Percentiles rank a stretch among this genome's conserved stretches.
These are phyloP conservation scores for Skeletonema tropicum DNA, from an alignment of 108 stramenopile species.

Conservation along the genomic window DNA sequence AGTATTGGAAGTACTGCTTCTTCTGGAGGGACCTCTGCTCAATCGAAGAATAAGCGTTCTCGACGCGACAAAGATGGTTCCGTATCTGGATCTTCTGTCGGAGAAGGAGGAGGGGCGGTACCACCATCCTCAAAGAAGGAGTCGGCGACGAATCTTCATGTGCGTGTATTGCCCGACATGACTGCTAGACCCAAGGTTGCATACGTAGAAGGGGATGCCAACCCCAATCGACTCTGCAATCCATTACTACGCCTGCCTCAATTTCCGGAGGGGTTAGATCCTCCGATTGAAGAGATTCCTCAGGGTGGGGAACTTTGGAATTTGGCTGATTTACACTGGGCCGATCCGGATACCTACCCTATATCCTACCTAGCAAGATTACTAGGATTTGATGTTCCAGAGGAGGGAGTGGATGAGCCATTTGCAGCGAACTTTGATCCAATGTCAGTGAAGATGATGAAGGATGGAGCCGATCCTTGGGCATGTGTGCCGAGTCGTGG, in stretches of 20 bases:
- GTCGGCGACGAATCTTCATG: slow-evolving; percentile 5
- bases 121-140: not conserved
- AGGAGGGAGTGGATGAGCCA: slow-evolving; percentile 8
- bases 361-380: slow-evolving; percentile 65
- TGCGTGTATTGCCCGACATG: slow-evolving; percentile 13
- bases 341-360: slow-evolving; percentile 76
- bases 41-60: slow-evolving; percentile 7
- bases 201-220: slow-evolving; percentile 40
- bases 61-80: not conserved
- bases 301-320: slow-evolving; percentile 60
- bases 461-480: slow-evolving; percentile 11
- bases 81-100: not conserved
- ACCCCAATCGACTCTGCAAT: slow-evolving; percentile 62
- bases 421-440: slow-evolving; percentile 34
- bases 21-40: not conserved
- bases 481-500: slow-evolving; percentile 22
- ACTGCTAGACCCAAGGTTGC: slow-evolving; percentile 19
- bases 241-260: slow-evolving; percentile 49
- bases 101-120: not conserved
- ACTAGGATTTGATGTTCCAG: slow-evolving; percentile 68
- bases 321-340: slow-evolving; percentile 55
- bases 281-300: slow-evolving; percentile 55
- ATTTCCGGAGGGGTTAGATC: slow-evolving; percentile 34
- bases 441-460: slow-evolving; percentile 5
- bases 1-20: slow-evolving; percentile 8